Evolutionary conservation across 257 asterid genomes (phyloP).

Genomic region (Craterostigma plantagineum): DNA sequence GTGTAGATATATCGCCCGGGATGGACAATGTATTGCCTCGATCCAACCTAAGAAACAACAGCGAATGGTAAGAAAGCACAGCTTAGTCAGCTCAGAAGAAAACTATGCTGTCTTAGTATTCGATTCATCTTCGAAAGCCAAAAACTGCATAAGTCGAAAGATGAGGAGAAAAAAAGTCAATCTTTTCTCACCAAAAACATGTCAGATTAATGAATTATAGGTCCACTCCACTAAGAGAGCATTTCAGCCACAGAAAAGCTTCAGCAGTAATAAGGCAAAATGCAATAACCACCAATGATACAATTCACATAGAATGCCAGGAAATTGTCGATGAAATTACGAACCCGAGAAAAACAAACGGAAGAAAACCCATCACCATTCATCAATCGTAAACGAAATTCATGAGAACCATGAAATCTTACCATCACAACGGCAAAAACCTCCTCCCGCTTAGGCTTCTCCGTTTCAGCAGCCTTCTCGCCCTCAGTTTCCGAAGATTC

Average conservation of each 20-base stretch:
- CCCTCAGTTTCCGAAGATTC: slow-evolving; percentile 7
- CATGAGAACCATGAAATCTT: slow-evolving; percentile 5
- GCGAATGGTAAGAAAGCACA: slow-evolving; percentile 7
- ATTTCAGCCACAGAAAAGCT: slow-evolving; percentile 4
- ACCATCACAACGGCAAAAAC: slow-evolving; percentile 89
- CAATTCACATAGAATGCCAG: no score
- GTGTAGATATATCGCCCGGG: slow-evolving; percentile 65
- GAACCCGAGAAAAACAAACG: neutral
- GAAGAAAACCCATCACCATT: neutral
- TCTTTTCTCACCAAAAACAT: neutral
- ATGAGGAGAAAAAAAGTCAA: neutral
- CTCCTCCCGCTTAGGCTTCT: slow-evolving; percentile 56
- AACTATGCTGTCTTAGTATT: no score
- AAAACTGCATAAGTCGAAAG: slow-evolving; percentile 1
- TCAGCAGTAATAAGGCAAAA: slow-evolving; percentile 1
- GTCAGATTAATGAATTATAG: slow-evolving; percentile 1
- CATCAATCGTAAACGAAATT: neutral
- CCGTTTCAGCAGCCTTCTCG: slow-evolving; percentile 18
- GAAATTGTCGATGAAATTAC: no score
- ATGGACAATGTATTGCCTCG: slow-evolving; percentile 64
- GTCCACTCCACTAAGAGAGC: neutral
- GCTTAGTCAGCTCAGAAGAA: no score
- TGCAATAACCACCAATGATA: neutral
- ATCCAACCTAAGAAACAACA: slow-evolving; percentile 39
- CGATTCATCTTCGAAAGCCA: neutral